Percentiles rank a stretch among this genome's conserved stretches.
These are phyloP conservation scores for Porcisia hertigi DNA, from an alignment of 208 protist species.

Conservation along the genomic window DNA sequence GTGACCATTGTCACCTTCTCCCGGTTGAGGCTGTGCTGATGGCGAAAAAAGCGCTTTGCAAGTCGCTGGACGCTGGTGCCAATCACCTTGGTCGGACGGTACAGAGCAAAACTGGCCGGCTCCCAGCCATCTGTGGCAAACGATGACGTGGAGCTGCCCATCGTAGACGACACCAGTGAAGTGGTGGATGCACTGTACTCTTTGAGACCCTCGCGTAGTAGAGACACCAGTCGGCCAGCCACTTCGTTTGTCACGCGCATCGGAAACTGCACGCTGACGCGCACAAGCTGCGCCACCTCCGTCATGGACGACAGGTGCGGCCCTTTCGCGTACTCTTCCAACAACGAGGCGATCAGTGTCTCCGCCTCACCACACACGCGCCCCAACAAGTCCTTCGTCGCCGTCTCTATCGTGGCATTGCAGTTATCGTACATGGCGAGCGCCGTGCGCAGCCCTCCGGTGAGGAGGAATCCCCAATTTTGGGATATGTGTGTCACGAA, in stretches of 20 bases:
- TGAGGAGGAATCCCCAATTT: constrained; percentile 60
- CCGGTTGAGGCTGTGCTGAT: constrained; percentile 49
- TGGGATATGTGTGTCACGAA: constrained; percentile 46
- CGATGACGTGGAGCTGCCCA: not conserved
- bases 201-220: constrained; percentile 11
- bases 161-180: not conserved
- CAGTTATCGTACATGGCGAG: constrained; percentile 30
- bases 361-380: constrained; percentile 38
- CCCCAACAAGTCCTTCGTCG: constrained; percentile 29
- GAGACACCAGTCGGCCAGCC: constrained; percentile 23
- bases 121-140: not conserved
- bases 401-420: constrained; percentile 12
- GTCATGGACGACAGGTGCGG: constrained; percentile 17
- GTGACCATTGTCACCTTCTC: constrained; percentile 71
- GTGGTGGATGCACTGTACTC: not conserved
- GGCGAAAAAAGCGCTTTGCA: constrained; percentile 56
- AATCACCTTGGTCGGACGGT: constrained; percentile 37
- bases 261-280: constrained; percentile 29
- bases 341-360: constrained; percentile 30
- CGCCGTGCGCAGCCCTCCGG: constrained; percentile 22
- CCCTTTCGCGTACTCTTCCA: constrained; percentile 28
- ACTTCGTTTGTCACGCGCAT: constrained; percentile 27
- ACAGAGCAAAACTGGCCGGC: constrained; percentile 23
- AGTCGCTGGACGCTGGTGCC: constrained; percentile 51
- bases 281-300: constrained; percentile 46